Evolutionary conservation across 768 basidiomycete species (phyloP).

Genomic region (Kwoniella dejecticola): DNA sequence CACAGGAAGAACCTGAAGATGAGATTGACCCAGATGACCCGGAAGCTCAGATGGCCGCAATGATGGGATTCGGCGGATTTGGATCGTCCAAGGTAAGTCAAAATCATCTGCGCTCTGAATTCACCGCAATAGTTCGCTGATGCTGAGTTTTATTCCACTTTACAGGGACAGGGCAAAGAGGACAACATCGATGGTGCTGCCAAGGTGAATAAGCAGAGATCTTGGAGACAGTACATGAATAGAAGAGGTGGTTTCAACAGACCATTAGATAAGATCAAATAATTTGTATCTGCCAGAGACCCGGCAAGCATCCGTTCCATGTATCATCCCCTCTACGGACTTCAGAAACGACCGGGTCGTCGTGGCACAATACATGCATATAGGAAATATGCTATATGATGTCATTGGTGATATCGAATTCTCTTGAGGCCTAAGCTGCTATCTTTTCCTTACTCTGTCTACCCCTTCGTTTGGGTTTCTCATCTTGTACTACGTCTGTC

Average conservation of each 20-base stretch:
- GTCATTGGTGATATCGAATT: background rate
- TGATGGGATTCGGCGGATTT: constrained; percentile 89
- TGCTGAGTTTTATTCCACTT: background rate
- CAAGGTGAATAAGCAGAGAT: constrained; percentile 66
- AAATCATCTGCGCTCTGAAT: no score
- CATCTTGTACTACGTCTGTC: constrained; percentile 3
- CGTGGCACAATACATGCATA: background rate
- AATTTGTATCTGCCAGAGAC: constrained; percentile 25
- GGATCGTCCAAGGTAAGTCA: constrained; percentile 82
- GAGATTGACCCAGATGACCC: constrained; percentile 22
- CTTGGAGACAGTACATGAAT: constrained; percentile 99
- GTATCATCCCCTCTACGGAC: no score
- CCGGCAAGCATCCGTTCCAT: background rate
- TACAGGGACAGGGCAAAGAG: constrained; percentile 63
- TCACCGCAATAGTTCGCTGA: no score
- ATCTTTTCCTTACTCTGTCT: constrained; percentile 13
- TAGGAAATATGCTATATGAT: constrained; percentile 1
- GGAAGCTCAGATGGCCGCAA: constrained; percentile 69
- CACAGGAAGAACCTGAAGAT: constrained; percentile 20
- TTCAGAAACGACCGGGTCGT: no score
- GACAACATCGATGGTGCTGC: constrained; percentile 49
- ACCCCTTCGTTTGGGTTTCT: constrained; percentile 8
- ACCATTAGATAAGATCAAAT: constrained; percentile 95
- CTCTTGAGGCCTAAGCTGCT: background rate
- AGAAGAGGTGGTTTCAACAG: constrained; percentile 63